Percentiles rank a stretch among this genome's conserved stretches.
phyloP scores from a whole-genome alignment of 2,329 filamentous ascomycete genomes.

The Cucurbitaria berberidis region DNA sequence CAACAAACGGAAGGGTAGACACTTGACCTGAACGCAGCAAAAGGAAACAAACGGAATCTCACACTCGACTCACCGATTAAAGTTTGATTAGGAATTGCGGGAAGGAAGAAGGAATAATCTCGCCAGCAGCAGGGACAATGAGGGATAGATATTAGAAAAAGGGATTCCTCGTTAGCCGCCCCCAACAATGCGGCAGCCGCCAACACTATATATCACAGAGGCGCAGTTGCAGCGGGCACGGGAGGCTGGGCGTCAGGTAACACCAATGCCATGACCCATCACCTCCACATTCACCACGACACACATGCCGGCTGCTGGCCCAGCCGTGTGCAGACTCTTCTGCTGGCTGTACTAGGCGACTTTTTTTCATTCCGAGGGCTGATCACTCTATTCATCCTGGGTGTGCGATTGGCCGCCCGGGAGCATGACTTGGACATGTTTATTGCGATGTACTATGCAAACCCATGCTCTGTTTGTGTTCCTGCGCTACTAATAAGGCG shows the following conservation, averaged over 20 bases:
- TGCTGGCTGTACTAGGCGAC: too few species aligned
- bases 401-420: conserved; percentile 7
- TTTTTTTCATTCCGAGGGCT: conserved; percentile 5
- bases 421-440: neutral
- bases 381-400: neutral
- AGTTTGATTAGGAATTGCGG: conserved; percentile 3
- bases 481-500: conserved; percentile 7
- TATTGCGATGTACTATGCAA: conserved; percentile 10
- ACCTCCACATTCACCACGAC: neutral
- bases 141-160: conserved; percentile 1
- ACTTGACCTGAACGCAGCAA: conserved; percentile 1
- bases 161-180: neutral
- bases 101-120: too few species aligned
- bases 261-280: conserved; percentile 7
- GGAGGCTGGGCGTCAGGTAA: conserved; percentile 18
- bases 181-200: conserved; percentile 5
- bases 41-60: too few species aligned
- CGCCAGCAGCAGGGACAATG: neutral
- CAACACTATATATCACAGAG: conserved; percentile 23
- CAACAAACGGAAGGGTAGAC: conserved; percentile 8
- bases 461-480: conserved; percentile 18
- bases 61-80: conserved; percentile 8
- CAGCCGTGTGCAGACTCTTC: neutral
- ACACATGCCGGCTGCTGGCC: neutral
- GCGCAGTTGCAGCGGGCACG: conserved; percentile 15